Percentiles rank a stretch among this genome's conserved stretches.
Conservation (phyloP, 106 monocot genomes). For the Alisma plantagoaquatica region DNA sequence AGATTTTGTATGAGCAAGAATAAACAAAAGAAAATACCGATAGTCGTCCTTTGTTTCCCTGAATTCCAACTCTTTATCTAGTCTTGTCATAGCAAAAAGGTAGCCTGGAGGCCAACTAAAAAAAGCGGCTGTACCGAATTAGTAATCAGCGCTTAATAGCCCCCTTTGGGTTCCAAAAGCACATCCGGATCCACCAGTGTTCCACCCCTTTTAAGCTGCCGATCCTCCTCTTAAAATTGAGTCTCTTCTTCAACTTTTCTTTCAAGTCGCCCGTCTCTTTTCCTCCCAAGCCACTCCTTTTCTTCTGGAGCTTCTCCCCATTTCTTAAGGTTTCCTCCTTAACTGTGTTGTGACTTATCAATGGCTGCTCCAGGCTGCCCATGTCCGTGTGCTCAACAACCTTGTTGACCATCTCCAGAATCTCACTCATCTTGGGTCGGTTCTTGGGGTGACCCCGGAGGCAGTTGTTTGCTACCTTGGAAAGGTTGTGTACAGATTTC, state of each 20-base stretch:
- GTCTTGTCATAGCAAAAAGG: too few species aligned
- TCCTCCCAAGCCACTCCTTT: too few species aligned
- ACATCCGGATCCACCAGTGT: slow-evolving; percentile 2
- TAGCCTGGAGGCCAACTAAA: too few species aligned
- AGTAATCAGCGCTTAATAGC: too few species aligned
- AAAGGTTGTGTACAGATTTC: slow-evolving; percentile 42
- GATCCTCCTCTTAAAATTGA: slow-evolving; percentile 12
- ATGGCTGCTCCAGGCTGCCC: slow-evolving; percentile 23
- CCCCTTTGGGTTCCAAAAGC: too few species aligned
- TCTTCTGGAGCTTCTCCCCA: slow-evolving; percentile 26
- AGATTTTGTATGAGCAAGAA: too few species aligned
- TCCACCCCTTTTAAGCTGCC: neutral
- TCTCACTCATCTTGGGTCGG: slow-evolving; percentile 84
- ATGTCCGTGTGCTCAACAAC: slow-evolving; percentile 35
- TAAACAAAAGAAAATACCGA: too few species aligned
- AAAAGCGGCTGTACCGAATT: too few species aligned
- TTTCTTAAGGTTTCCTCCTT: slow-evolving; percentile 11
- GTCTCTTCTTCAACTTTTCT: too few species aligned
- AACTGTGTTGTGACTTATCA: neutral
- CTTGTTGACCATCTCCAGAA: slow-evolving; percentile 46
- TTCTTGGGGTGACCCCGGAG: slow-evolving; percentile 34
- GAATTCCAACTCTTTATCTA: too few species aligned
- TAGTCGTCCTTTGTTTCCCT: too few species aligned
- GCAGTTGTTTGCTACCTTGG: slow-evolving; percentile 58
- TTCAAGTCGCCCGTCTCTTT: too few species aligned